These are phyloP conservation scores for Elongisporangium senticosum DNA, from an alignment of 352 stramenopile species.

Conservation along the genomic window DNA sequence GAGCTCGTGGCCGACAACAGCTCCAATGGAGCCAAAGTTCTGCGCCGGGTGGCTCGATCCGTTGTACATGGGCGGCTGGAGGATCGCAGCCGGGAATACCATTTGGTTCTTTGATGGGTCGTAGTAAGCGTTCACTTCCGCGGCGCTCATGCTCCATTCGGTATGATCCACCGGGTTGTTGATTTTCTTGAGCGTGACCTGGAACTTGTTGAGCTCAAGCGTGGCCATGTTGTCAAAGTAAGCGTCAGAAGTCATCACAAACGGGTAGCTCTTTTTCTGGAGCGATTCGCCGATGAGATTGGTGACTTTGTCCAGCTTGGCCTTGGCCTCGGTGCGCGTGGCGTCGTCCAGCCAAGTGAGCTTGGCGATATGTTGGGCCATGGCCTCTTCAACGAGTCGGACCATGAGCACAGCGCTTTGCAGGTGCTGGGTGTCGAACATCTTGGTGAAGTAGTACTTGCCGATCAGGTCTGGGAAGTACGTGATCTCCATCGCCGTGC, in stretches of 20 bases:
- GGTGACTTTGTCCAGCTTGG: conserved; percentile 65
- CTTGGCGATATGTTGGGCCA: conserved; percentile 71
- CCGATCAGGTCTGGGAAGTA: conserved; percentile 37
- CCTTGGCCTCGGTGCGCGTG: conserved; percentile 66
- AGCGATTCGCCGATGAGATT: conserved; percentile 28
- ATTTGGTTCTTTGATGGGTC: conserved; percentile 75
- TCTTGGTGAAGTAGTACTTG: conserved; percentile 74
- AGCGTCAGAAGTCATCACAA: conserved; percentile 12
- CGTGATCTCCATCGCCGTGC: conserved; percentile 23
- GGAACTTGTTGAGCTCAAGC: conserved; percentile 22
- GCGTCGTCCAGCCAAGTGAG: conserved; percentile 86
- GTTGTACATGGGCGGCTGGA: conserved; percentile 91
- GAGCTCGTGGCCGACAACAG: conserved; percentile 92
- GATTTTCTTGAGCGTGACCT: conserved; percentile 22
- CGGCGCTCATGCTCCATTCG: conserved; percentile 85
- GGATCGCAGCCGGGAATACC: conserved; percentile 91
- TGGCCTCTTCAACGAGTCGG: conserved; percentile 62
- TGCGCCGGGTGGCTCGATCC: conserved; percentile 58
- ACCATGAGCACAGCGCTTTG: conserved; percentile 67
- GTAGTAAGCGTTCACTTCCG: conserved; percentile 89
- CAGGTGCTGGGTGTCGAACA: conserved; percentile 66
- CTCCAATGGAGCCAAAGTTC: conserved; percentile 89
- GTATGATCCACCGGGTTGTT: conserved; percentile 38
- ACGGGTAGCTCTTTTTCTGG: conserved; percentile 29
- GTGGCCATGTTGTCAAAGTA: conserved; percentile 52